Conservation (phyloP, 140 eudicot genomes). For the Bidens hawaiensis region DNA sequence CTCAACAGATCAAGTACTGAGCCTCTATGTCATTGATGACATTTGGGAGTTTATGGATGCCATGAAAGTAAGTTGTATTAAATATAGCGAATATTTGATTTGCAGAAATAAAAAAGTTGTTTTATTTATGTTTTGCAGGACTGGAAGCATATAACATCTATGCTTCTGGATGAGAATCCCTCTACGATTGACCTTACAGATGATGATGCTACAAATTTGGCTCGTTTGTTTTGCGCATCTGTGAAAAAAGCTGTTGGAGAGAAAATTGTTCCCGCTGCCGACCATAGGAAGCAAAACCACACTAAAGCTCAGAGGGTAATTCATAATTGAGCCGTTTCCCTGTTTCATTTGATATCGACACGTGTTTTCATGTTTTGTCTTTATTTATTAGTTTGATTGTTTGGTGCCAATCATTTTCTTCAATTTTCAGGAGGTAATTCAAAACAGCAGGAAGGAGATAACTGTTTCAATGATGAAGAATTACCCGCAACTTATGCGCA, state of each 20-base stretch:
- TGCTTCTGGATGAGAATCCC: constrained; percentile 81
- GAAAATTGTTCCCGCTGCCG: constrained; percentile 87
- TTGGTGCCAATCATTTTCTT: constrained; percentile 7
- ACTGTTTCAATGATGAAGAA: constrained; percentile 84
- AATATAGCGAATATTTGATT: not conserved
- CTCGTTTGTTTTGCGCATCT: constrained; percentile 74
- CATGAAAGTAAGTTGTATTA: constrained; percentile 65
- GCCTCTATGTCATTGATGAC: constrained; percentile 92
- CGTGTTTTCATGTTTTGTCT: not conserved
- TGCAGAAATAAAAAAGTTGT: not conserved
- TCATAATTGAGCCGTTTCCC: constrained; percentile 12
- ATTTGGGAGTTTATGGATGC: constrained; percentile 99
- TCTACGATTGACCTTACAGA: constrained; percentile 87
- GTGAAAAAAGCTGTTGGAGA: constrained; percentile 93
- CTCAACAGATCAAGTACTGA: constrained; percentile 70
- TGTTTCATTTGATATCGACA: not conserved
- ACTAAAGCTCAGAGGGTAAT: constrained; percentile 84
- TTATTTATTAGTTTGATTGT: not conserved
- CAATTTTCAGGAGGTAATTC: constrained; percentile 64
- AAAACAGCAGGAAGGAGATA: constrained; percentile 54
- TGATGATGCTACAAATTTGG: constrained; percentile 84
- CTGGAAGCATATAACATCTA: constrained; percentile 81
- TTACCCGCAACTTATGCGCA: constrained; percentile 85
- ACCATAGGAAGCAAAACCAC: constrained; percentile 56
- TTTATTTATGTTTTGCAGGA: constrained; percentile 52